phyloP scores from a whole-genome alignment of 371 early-diverging fungal genomes.

The Mortierella sp. region DNA sequence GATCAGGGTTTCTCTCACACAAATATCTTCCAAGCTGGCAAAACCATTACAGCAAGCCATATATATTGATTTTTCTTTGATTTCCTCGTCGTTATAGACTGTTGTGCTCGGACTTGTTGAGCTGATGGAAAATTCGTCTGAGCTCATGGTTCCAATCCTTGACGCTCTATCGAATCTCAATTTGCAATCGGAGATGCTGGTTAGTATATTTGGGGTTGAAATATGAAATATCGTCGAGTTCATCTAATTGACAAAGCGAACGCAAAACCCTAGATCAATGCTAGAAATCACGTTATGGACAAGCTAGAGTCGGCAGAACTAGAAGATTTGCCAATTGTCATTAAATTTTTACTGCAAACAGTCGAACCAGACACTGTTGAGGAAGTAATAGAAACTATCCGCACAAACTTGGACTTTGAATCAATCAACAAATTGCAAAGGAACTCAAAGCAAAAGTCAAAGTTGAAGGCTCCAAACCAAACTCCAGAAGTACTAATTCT shows the following conservation, averaged over 20 bases:
- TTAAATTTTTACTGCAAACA: slow-evolving; percentile 80
- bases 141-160: slow-evolving; percentile 78
- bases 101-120: slow-evolving; percentile 74
- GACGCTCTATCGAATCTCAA: slow-evolving; percentile 83
- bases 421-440: slow-evolving; percentile 61
- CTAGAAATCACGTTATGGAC: slow-evolving; percentile 69
- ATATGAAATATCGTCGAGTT: neutral
- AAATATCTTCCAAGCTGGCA: no score
- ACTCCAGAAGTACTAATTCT: slow-evolving; percentile 72
- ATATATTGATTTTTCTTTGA: neutral
- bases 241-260: neutral
- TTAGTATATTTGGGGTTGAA: slow-evolving; percentile 13
- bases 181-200: slow-evolving; percentile 66
- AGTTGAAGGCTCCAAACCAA: slow-evolving; percentile 26
- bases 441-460: slow-evolving; percentile 15
- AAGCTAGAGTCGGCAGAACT: slow-evolving; percentile 77
- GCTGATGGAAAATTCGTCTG: slow-evolving; percentile 71
- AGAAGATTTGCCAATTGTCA: slow-evolving; percentile 76
- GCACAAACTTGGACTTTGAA: slow-evolving; percentile 70
- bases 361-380: slow-evolving; percentile 58
- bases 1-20: neutral
- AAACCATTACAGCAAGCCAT: no score
- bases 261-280: slow-evolving; percentile 53
- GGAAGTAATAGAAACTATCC: slow-evolving; percentile 64
- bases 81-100: slow-evolving; percentile 44